Evolutionary conservation across 495 filamentous ascomycete species (phyloP), one percentile per base, ranked within the genome.

Genomic region (Talaromyces ruber): DNA sequence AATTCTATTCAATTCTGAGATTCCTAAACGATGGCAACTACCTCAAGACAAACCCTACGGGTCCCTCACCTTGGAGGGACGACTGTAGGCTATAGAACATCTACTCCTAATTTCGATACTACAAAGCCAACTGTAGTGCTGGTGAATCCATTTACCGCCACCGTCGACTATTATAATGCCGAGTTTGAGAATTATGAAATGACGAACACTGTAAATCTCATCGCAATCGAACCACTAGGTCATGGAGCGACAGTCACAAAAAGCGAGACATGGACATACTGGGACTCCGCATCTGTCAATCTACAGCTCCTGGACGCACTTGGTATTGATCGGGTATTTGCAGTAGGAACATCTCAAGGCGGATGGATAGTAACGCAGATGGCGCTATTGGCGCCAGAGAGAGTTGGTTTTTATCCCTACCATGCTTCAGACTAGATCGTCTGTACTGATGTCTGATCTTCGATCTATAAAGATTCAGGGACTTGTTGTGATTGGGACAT

Each of bases 301-400:
- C 37, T 82, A 21, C 76, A 82, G 62, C 76, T 82, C 7, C 62
- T 83, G 73, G 77, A 84, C 18, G 73, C 71, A 5, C 65, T 89
- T n/a, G 72, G 76, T 1, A 75, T 88, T 56, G 64, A 78, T 22
- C 80, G 81, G 66, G 82, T 80, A 8, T 87, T 84, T 62, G 76
- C 76, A 0, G 66, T 87, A 7, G 85, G 86, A 4, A 86, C 83
- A 0, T 84, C 81, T 63, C 85, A 88, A 66, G 86, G 86, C 1
- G 84, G 83, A 0, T 88, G 82, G 82, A 79, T 88, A 11, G 79
- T 79, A 0, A 73, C 76, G 5, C 67, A 80, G 43, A 88, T 88
- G 84, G 84, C 82, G 0, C 58, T 88, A 30, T 62, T 87, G 50
- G 76, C 77, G 6, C 85, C 85, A 0, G 81, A 86, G n/a, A 83